These are phyloP conservation scores for Flaveria sonorensis DNA, from an alignment of 129 eudicot species.

Conservation along the genomic window DNA sequence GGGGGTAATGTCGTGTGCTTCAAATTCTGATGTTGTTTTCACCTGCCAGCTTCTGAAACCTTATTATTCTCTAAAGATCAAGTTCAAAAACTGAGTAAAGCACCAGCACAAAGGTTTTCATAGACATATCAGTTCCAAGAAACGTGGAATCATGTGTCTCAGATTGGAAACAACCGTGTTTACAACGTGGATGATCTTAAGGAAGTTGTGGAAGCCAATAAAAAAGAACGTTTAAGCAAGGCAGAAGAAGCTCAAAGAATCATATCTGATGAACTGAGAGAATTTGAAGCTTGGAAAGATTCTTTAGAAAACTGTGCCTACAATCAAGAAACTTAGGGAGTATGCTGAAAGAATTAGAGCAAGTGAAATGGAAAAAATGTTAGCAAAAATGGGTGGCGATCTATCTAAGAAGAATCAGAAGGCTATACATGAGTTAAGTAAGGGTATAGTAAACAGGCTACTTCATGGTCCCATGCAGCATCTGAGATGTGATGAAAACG, in stretches of 20 bases:
- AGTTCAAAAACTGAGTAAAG: slow-evolving; percentile 37
- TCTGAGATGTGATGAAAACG: slow-evolving; percentile 70
- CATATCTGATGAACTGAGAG: slow-evolving; percentile 62
- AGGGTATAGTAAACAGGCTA: slow-evolving; percentile 74
- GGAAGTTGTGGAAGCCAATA: slow-evolving; percentile 77
- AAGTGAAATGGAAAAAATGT: slow-evolving; percentile 77
- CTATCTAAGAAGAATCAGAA: slow-evolving; percentile 55
- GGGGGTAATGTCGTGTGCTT: slow-evolving; percentile 49
- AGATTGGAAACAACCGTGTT: slow-evolving; percentile 48
- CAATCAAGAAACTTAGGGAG: slow-evolving; percentile 81
- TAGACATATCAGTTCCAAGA: slow-evolving; percentile 83
- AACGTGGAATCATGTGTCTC: slow-evolving; percentile 71
- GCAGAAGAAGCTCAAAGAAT: slow-evolving; percentile 80
- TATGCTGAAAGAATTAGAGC: slow-evolving; percentile 74
- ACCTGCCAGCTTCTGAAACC: slow-evolving; percentile 69
- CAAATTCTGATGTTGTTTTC: slow-evolving; percentile 67
- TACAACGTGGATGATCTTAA: slow-evolving; percentile 85
- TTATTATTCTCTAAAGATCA: slow-evolving; percentile 60
- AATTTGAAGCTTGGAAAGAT: slow-evolving; percentile 88
- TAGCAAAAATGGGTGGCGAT: slow-evolving; percentile 65
- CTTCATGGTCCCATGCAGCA: slow-evolving; percentile 97
- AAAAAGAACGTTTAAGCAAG: slow-evolving; percentile 70
- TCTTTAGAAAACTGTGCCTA: slow-evolving; percentile 88
- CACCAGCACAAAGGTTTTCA: slow-evolving; percentile 53
- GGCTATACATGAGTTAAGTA: slow-evolving; percentile 71